These are phyloP conservation scores for Naganishia friedmannii DNA, from an alignment of 768 basidiomycete genomes.

Conservation along the genomic window DNA sequence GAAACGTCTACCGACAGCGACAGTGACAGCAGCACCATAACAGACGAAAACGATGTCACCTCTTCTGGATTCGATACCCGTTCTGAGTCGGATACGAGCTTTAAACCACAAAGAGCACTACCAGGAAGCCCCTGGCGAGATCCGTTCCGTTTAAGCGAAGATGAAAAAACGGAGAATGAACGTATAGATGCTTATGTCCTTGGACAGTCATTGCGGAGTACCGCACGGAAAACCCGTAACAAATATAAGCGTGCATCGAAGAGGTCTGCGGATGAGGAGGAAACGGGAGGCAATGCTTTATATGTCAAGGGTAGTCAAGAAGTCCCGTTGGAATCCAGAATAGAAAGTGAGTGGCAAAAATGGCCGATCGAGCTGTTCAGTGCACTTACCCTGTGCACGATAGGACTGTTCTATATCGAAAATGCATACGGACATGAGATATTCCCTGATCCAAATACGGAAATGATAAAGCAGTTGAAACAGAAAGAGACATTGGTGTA, in stretches of 20 bases:
- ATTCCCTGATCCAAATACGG: slow-evolving; percentile 81
- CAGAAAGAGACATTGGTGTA: slow-evolving; percentile 73
- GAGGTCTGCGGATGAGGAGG: background rate
- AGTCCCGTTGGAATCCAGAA: slow-evolving; percentile 41
- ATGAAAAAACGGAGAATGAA: background rate
- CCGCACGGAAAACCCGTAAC: background rate
- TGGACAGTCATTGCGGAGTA: slow-evolving; percentile 1
- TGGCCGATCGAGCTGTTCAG: background rate
- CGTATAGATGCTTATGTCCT: slow-evolving; percentile 2
- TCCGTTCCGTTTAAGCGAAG: background rate
- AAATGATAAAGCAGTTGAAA: slow-evolving; percentile 65
- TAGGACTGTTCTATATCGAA: slow-evolving; percentile 74
- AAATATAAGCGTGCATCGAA: background rate
- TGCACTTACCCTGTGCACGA: background rate
- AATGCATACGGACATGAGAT: slow-evolving; percentile 76
- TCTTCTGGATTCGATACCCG: slow-evolving; percentile 7
- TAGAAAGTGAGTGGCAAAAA: slow-evolving; percentile 35
- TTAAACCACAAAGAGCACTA: slow-evolving; percentile 6
- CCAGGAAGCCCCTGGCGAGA: slow-evolving; percentile 20
- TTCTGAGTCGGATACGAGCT: background rate
- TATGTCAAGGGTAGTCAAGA: slow-evolving; percentile 48
- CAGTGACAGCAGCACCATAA: background rate
- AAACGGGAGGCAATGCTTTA: slow-evolving; percentile 38
- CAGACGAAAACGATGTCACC: background rate
- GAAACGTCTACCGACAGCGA: background rate